These are phyloP conservation scores for Annulohypoxylon moriforme DNA, from an alignment of 495 filamentous ascomycete species.

Conservation along the genomic window DNA sequence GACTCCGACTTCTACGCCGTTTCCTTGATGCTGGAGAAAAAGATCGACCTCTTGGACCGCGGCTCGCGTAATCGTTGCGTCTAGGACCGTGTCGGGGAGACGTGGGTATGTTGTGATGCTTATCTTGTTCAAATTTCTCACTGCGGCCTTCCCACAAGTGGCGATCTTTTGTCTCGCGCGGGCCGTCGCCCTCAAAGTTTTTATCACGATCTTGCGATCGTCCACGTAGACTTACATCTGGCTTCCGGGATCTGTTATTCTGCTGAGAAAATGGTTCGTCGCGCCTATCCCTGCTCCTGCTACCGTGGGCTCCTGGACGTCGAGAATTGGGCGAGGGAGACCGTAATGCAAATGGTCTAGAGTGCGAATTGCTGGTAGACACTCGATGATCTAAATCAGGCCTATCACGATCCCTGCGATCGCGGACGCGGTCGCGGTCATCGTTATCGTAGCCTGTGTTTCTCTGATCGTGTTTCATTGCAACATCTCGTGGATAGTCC, in stretches of 20 bases:
- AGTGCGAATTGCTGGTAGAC: constrained; percentile 35
- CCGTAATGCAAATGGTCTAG: constrained; percentile 34
- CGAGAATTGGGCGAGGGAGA: constrained; percentile 44
- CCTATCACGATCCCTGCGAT: constrained; percentile 47
- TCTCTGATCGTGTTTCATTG: constrained; percentile 47
- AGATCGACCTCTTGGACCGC: constrained; percentile 41
- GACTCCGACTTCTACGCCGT: constrained; percentile 46
- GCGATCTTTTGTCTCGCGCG: constrained; percentile 40
- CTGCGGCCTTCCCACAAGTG: constrained; percentile 31
- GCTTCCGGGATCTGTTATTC: constrained; percentile 28
- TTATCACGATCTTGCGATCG: constrained; percentile 40
- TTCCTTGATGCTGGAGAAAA: constrained; percentile 49
- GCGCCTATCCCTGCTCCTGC: constrained; percentile 31
- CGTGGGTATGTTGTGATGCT: constrained; percentile 40
- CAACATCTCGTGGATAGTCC: constrained; percentile 40
- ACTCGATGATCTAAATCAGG: constrained; percentile 40
- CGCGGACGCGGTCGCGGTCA: constrained; percentile 44
- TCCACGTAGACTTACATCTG: constrained; percentile 44
- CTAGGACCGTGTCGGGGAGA: constrained; percentile 44
- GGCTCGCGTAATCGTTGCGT: constrained; percentile 34
- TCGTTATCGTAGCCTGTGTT: constrained; percentile 40
- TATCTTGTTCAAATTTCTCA: constrained; percentile 27
- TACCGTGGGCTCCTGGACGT: constrained; percentile 29
- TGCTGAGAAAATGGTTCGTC: constrained; percentile 35
- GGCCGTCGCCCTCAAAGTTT: constrained; percentile 20